phyloP scores from a whole-genome alignment of 2,329 filamentous ascomycete genomes.

The Aspergillus sp. region DNA sequence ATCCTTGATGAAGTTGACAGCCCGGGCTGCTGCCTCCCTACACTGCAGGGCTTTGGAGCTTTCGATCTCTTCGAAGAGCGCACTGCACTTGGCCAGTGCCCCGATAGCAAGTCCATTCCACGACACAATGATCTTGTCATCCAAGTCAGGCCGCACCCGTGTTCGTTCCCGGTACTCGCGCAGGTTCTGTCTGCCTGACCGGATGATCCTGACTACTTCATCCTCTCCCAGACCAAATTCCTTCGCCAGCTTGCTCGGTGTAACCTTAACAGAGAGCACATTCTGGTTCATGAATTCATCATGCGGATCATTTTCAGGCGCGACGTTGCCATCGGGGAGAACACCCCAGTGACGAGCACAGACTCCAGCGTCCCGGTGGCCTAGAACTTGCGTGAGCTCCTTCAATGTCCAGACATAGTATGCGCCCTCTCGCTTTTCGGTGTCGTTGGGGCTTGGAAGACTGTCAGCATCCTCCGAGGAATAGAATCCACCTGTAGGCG shows the following conservation, averaged over 20 bases:
- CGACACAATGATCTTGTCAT: constrained; percentile 81
- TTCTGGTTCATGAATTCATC: constrained; percentile 96
- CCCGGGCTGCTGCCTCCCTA: constrained; percentile 60
- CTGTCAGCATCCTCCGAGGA: constrained; percentile 92
- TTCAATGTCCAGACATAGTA: constrained; percentile 92
- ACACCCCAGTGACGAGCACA: constrained; percentile 83
- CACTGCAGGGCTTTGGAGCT: constrained; percentile 57
- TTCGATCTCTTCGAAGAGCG: constrained; percentile 60
- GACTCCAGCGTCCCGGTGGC: constrained; percentile 63
- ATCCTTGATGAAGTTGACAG: constrained; percentile 66
- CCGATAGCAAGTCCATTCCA: constrained; percentile 89
- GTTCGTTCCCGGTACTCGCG: constrained; percentile 67
- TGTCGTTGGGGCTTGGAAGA: constrained; percentile 65
- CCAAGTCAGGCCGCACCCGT: constrained; percentile 70
- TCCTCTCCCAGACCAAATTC: constrained; percentile 69
- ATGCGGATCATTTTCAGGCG: constrained; percentile 75
- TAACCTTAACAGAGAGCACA: constrained; percentile 68
- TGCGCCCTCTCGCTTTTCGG: constrained; percentile 81
- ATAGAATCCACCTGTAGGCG: constrained; percentile 69
- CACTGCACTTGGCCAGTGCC: constrained; percentile 70
- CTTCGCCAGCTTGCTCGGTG: constrained; percentile 63
- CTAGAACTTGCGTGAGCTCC: constrained; percentile 75
- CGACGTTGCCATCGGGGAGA: constrained; percentile 77
- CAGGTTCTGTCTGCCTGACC: constrained; percentile 63
- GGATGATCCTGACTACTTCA: constrained; percentile 64